These are phyloP conservation scores for Bipolaris sorokiniana DNA, from an alignment of 2,329 filamentous ascomycete species.

Conservation along the genomic window DNA sequence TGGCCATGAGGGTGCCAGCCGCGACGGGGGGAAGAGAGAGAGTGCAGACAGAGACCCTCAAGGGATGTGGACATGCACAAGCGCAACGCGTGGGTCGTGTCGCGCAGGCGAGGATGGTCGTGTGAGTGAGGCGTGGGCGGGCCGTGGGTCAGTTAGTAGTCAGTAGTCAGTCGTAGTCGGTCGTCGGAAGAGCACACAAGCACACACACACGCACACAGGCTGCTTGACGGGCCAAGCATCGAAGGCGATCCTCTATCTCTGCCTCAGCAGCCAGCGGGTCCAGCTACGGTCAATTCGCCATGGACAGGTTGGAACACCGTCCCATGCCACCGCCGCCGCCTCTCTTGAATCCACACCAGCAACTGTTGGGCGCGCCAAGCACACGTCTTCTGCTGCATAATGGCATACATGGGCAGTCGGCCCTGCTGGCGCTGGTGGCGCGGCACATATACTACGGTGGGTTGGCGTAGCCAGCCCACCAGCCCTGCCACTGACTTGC, in stretches of 20 bases:
- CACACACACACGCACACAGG: background rate
- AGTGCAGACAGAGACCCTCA: conserved; percentile 30
- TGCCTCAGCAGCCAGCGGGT: conserved; percentile 4
- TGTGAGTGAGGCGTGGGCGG: conserved; percentile 28
- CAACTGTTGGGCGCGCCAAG: conserved; percentile 1
- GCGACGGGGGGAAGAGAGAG: conserved; percentile 21
- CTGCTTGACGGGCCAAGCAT: conserved; percentile 16
- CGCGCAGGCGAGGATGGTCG: conserved; percentile 31
- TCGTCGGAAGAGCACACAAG: background rate
- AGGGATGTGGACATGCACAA: conserved; percentile 38
- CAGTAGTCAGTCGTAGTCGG: background rate
- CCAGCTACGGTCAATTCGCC: background rate
- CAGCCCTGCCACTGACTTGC: conserved; percentile 12
- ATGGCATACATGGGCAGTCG: conserved; percentile 13
- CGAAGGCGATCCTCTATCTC: conserved; percentile 11
- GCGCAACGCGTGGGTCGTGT: conserved; percentile 30
- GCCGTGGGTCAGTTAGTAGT: conserved; percentile 5
- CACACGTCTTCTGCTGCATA: background rate
- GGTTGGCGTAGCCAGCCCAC: conserved; percentile 5
- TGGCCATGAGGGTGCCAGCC: conserved; percentile 37
- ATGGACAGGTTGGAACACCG: background rate
- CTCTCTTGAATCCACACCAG: background rate
- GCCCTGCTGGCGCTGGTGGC: conserved; percentile 12
- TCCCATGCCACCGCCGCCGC: background rate
- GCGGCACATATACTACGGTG: background rate